Percentiles rank a stretch among this genome's conserved stretches.
These are phyloP conservation scores for Zelopaecilomyces penicillatus DNA, from an alignment of 2,329 filamentous ascomycete species.

Conservation along the genomic window DNA sequence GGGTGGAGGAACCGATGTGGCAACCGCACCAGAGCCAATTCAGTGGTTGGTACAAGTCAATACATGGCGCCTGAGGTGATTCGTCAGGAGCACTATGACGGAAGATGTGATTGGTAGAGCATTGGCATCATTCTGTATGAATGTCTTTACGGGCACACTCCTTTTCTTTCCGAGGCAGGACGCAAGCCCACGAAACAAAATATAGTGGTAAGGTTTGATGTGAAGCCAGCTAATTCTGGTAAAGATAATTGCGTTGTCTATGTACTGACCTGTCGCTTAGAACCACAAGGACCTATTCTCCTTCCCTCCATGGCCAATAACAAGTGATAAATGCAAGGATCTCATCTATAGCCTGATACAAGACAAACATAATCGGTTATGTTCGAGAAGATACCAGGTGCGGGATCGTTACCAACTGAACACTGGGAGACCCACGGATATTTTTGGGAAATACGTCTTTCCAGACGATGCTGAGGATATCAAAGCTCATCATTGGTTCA, in stretches of 20 bases:
- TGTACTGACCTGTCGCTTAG: constrained; percentile 30
- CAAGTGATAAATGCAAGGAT: constrained; percentile 66
- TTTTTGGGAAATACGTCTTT: constrained; percentile 57
- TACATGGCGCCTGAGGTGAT: constrained; percentile 98
- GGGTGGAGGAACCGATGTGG: constrained; percentile 62
- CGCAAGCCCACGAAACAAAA: constrained; percentile 78
- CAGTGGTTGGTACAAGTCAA: constrained; percentile 89
- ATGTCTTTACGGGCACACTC: constrained; percentile 86
- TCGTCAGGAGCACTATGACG: constrained; percentile 66
- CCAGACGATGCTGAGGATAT: constrained; percentile 81
- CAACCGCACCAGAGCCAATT: constrained; percentile 66
- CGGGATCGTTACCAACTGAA: constrained; percentile 43
- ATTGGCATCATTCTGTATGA: constrained; percentile 91
- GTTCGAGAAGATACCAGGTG: constrained; percentile 62
- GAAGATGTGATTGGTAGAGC: constrained; percentile 95
- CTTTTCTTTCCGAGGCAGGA: constrained; percentile 72
- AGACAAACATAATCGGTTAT: constrained; percentile 68
- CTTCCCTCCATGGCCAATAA: constrained; percentile 59
- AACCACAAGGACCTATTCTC: constrained; percentile 61
- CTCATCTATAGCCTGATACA: constrained; percentile 65
- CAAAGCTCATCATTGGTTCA: constrained; percentile 82
- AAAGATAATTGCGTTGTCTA: not conserved
- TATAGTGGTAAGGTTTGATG: constrained; percentile 54
- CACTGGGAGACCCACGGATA: constrained; percentile 13
- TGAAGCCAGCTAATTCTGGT: not conserved